Evolutionary conservation across 2,329 filamentous ascomycete species (phyloP).

Genomic region (Aplosporella prunicola): DNA sequence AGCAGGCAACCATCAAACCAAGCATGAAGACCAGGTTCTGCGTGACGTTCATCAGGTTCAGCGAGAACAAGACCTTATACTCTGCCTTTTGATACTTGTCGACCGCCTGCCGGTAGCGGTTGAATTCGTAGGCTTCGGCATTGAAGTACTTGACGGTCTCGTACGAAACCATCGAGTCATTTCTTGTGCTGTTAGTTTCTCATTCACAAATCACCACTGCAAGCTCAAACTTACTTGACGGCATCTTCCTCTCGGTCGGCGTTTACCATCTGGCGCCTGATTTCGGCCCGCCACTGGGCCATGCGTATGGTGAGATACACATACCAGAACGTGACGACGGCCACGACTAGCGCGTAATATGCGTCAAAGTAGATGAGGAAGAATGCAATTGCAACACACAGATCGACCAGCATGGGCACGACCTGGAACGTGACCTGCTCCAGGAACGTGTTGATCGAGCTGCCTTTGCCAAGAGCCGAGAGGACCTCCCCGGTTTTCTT

Average conservation of each 20-base stretch:
- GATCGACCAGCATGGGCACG: constrained; percentile 85
- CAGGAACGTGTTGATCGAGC: constrained; percentile 90
- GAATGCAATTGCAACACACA: constrained; percentile 74
- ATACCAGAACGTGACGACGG: constrained; percentile 90
- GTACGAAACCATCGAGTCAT: constrained; percentile 97
- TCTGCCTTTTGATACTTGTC: constrained; percentile 49
- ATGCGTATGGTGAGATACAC: constrained; percentile 93
- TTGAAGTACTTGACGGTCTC: constrained; percentile 65
- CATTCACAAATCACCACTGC: background rate
- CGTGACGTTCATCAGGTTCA: constrained; percentile 51
- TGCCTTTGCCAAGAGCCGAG: constrained; percentile 91
- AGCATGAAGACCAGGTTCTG: constrained; percentile 56
- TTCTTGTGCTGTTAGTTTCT: constrained; percentile 39
- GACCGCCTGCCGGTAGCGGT: constrained; percentile 48
- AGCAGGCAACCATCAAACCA: constrained; percentile 57
- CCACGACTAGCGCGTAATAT: constrained; percentile 81
- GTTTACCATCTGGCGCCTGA: constrained; percentile 89
- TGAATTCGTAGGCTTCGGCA: constrained; percentile 49
- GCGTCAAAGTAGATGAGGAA: constrained; percentile 73
- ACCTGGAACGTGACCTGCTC: constrained; percentile 96
- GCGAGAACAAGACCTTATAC: constrained; percentile 46
- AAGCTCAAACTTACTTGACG: constrained; percentile 55
- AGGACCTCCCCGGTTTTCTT: constrained; percentile 96
- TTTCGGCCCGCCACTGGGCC: constrained; percentile 85
- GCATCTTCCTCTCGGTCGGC: constrained; percentile 91